Evolutionary conservation across 306 rosid species (phyloP).

Genomic region (Nissolia schottii): DNA sequence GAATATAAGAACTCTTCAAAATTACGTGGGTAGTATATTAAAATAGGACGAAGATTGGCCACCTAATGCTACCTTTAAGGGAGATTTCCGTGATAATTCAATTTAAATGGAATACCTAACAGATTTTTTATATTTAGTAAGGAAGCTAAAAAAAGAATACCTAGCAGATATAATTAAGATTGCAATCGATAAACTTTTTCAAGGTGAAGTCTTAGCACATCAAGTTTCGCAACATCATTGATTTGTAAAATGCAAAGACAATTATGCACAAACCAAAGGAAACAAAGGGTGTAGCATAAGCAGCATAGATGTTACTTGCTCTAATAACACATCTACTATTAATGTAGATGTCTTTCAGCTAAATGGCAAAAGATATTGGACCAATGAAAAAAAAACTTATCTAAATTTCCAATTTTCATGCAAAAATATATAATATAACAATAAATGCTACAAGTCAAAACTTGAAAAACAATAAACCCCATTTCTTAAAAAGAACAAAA

Average conservation of each 20-base stretch:
- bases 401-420: background rate
- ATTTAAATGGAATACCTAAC: background rate
- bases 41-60: background rate
- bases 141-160: no score
- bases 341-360: background rate
- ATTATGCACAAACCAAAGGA: background rate
- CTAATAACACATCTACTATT: background rate
- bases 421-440: background rate
- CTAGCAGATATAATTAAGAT: background rate
- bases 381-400: background rate
- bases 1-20: no score
- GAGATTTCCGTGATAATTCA: background rate
- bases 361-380: background rate
- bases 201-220: background rate
- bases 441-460: background rate
- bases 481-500: background rate
- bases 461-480: background rate
- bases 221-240: background rate
- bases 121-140: no score
- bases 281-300: background rate
- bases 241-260: background rate
- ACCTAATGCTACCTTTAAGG: constrained; percentile 7
- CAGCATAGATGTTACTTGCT: background rate
- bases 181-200: background rate
- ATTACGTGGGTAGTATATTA: background rate